These are phyloP conservation scores for Castanea crenata DNA, from an alignment of 306 rosid genomes.

Conservation along the genomic window DNA sequence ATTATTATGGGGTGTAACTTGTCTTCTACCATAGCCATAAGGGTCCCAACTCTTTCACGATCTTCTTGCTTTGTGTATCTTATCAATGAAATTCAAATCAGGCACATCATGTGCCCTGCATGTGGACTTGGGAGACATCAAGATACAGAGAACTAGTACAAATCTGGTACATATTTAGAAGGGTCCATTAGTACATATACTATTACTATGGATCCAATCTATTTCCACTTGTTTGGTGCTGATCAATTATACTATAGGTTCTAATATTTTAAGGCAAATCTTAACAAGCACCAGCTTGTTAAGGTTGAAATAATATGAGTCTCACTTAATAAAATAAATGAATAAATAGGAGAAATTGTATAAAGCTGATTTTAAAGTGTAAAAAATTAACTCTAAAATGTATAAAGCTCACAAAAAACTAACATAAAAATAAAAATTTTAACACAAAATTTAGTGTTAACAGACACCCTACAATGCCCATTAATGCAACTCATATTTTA, in stretches of 20 bases:
- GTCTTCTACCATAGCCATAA: slow-evolving; percentile 24
- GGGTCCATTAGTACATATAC: background rate
- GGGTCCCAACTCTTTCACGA: slow-evolving; percentile 38
- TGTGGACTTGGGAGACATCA: slow-evolving; percentile 36
- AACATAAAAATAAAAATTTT: no score
- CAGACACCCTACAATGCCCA: no score
- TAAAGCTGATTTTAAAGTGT: no score
- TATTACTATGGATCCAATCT: slow-evolving; percentile 25
- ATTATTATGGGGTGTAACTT: slow-evolving; percentile 40
- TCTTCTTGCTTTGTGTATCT: slow-evolving; percentile 17
- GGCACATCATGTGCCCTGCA: slow-evolving; percentile 53
- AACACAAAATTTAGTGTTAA: no score
- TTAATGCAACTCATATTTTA: background rate
- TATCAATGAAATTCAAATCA: slow-evolving; percentile 22
- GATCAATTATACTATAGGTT: slow-evolving; percentile 11
- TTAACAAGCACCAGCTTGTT: no score
- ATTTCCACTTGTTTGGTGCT: slow-evolving; percentile 27
- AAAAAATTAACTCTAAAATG: no score
- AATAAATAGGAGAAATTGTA: no score
- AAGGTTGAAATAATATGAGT: no score
- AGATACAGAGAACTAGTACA: slow-evolving; percentile 31
- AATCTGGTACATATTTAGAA: slow-evolving; percentile 15
- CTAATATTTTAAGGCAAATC: background rate
- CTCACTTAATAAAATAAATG: no score
- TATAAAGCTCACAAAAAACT: no score